Base-by-base conservation (phyloP, 2,329 filamentous ascomycete genomes). In the Ploettnerulaceae sp. region DNA sequence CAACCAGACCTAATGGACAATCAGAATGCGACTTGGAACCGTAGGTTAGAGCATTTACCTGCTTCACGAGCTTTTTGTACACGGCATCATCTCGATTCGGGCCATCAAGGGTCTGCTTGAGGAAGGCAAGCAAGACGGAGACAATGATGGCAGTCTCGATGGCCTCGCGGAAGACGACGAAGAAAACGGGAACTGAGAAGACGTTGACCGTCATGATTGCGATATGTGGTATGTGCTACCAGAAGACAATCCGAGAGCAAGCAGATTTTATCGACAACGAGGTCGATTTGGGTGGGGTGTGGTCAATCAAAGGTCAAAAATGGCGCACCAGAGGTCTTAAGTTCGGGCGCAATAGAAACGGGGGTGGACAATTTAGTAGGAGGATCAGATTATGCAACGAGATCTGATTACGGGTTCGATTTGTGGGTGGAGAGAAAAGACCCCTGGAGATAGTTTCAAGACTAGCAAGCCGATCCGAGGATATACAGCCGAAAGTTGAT, bases 101-200 rank as follows among this genome's bases (percentile, higher is more conserved):
- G 0, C 79, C 79, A 49, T 71, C 72, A 28, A 94, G 75, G 3
- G 84, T 86, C 65, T 93, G 86, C 66, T 91, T 93, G 48, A 94
- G 70, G 64, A 93, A 94, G 17, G 88, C 81, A 31, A 95, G 76
- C 25, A 95, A 72, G n/a, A 95, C 84, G 0, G 89, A 91, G 53
- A 94, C 81, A 58, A 95, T 86, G 61, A 95, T 89, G 60, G 78
- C 82, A 1, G 84, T 86, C 71, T 95, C 89, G 37, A 95, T 71
- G 32, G 81, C 81, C 69, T 95, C 89, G 62, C 89, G 82, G 65
- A 95, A 93, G 68, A 87, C 82, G 65, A 95, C 86, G 71, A 95
- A 90, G 71, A 95, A 95, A 45, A 95, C 79, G 55, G 84, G 85
- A 17, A 89, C 80, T 53, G 84, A 77, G 66, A 89, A 89, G 48